Conservation (phyloP, 306 rosid genomes). For the Cicer bijugum region DNA sequence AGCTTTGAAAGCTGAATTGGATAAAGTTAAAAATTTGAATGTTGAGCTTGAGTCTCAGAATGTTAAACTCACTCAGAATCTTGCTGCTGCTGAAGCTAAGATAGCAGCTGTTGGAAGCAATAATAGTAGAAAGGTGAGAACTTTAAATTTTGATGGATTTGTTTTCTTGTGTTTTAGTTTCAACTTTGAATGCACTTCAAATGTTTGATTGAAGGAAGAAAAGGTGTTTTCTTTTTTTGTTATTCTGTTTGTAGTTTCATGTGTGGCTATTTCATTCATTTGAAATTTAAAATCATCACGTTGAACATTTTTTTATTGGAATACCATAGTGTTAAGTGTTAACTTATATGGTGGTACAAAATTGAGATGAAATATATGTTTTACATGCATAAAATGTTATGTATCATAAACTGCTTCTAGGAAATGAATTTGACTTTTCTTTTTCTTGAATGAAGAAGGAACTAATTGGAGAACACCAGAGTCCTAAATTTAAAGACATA, state of each 20-base stretch:
- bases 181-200: not conserved
- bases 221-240: not conserved
- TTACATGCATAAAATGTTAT: not conserved
- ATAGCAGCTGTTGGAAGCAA: slow-evolving; percentile 34
- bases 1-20: slow-evolving; percentile 73
- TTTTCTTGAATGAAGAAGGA: slow-evolving; percentile 55
- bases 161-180: slow-evolving; percentile 16
- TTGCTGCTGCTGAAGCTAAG: slow-evolving; percentile 76
- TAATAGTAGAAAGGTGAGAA: slow-evolving; percentile 58
- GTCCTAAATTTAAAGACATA: slow-evolving; percentile 67
- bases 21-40: slow-evolving; percentile 57
- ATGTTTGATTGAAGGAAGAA: not conserved
- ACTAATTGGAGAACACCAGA: slow-evolving; percentile 57
- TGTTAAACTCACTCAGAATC: slow-evolving; percentile 59
- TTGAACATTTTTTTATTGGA: slow-evolving; percentile 29
- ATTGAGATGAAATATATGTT: slow-evolving; percentile 15
- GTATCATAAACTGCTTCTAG: slow-evolving; percentile 1
- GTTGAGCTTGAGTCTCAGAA: slow-evolving; percentile 68
- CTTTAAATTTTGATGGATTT: slow-evolving; percentile 10
- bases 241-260: slow-evolving; percentile 16
- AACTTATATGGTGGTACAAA: not conserved
- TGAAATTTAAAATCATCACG: not conserved
- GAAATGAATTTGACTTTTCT: slow-evolving; percentile 38
- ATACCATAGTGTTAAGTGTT: slow-evolving; percentile 4
- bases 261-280: slow-evolving; percentile 23